Percentiles rank a stretch among this genome's conserved stretches.
Evolutionary conservation across 139 green algal genomes (phyloP).

Genomic region (Coelastrella sp.): DNA sequence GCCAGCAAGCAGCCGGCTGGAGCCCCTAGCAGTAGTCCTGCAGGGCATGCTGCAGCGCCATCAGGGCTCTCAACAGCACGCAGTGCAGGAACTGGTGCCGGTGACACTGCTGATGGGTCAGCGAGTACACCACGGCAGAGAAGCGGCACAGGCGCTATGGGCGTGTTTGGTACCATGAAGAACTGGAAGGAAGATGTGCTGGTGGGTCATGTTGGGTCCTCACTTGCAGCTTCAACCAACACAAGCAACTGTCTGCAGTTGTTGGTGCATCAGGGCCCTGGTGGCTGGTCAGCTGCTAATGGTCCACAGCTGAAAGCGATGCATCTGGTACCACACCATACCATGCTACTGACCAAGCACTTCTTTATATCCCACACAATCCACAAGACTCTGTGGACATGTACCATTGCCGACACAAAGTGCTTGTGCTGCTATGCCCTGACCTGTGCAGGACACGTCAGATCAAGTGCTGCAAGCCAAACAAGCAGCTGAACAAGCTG

Average conservation of each 20-base stretch:
- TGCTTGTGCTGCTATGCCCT: too few species aligned
- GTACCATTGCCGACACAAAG: not conserved
- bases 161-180: not conserved
- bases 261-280: too few species aligned
- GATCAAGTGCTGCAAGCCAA: conserved; percentile 11
- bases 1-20: not conserved
- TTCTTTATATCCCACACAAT: too few species aligned
- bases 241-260: too few species aligned
- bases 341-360: too few species aligned
- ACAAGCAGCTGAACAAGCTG: not conserved
- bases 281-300: too few species aligned
- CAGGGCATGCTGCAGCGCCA: not conserved
- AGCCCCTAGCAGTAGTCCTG: too few species aligned
- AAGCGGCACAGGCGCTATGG: not conserved
- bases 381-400: not conserved
- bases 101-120: not conserved
- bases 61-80: not conserved
- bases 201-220: not conserved
- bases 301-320: too few species aligned
- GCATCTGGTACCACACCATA: too few species aligned
- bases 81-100: not conserved
- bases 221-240: too few species aligned
- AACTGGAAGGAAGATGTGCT: conserved; percentile 4
- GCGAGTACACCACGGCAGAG: not conserved
- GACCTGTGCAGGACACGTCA: not conserved